phyloP scores from a whole-genome alignment of 2,329 filamentous ascomycete species.

The Fusarium decemcellulare region DNA sequence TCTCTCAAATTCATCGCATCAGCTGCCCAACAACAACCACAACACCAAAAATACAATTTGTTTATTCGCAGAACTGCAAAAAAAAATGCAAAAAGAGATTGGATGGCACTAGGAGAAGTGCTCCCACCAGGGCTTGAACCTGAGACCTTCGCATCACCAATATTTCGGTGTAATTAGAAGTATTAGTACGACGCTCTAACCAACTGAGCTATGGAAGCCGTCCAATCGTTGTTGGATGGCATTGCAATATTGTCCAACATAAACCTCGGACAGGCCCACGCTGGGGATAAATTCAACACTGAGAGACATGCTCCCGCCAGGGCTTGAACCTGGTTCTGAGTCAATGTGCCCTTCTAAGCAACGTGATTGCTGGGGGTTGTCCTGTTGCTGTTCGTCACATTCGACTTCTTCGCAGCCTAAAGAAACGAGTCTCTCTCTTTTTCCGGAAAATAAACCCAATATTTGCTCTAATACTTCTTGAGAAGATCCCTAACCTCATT shows the following conservation, averaged over 20 bases:
- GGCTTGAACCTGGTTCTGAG: constrained; percentile 48
- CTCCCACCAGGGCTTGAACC: constrained; percentile 52
- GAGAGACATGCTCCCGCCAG: constrained; percentile 49
- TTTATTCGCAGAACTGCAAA: background rate
- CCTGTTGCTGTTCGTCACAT: too few relatives aligned
- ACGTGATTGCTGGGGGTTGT: too few relatives aligned
- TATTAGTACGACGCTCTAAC: constrained; percentile 54
- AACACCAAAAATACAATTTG: background rate
- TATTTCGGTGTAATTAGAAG: too few relatives aligned
- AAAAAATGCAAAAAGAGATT: background rate
- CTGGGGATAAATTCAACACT: background rate
- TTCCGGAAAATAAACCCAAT: too few relatives aligned
- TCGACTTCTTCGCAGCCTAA: too few relatives aligned
- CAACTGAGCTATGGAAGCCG: constrained; percentile 52
- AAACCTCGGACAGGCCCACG: too few relatives aligned
- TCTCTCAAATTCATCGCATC: constrained; percentile 17
- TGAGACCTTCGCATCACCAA: constrained; percentile 52
- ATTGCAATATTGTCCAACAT: too few relatives aligned
- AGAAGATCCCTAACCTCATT: too few relatives aligned
- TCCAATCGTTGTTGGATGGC: constrained; percentile 27
- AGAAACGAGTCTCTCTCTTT: too few relatives aligned
- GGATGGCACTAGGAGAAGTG: constrained; percentile 45
- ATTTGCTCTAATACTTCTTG: too few relatives aligned
- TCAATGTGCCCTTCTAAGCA: too few relatives aligned
- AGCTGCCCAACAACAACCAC: background rate